These are phyloP conservation scores for Boletus vermiculosoides DNA, from an alignment of 768 basidiomycete species.

Conservation along the genomic window DNA sequence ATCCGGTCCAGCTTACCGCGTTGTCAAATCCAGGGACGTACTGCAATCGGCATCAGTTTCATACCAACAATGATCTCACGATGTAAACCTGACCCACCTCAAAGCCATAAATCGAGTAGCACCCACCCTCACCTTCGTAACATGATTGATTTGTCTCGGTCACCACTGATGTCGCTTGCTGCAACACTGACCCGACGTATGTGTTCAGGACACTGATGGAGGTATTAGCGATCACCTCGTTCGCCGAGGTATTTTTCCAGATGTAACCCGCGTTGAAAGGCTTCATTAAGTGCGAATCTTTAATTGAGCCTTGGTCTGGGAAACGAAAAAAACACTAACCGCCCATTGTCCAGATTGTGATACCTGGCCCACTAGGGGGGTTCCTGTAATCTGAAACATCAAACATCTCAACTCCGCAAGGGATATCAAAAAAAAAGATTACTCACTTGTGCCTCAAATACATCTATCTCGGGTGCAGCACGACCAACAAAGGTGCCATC, in stretches of 20 bases:
- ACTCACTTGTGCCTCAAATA: conserved; percentile 75
- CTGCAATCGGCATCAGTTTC: conserved; percentile 9
- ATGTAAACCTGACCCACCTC: conserved; percentile 44
- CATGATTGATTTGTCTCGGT: conserved; percentile 65
- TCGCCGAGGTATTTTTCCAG: conserved; percentile 62
- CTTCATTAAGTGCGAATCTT: conserved; percentile 30
- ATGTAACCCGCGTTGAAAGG: conserved; percentile 75
- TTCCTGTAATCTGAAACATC: conserved; percentile 44
- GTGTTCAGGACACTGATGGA: conserved; percentile 56
- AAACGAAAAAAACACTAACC: conserved; percentile 41
- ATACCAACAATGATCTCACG: not conserved
- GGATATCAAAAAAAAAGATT: conserved; percentile 14
- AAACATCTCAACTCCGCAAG: conserved; percentile 7
- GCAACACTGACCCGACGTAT: conserved; percentile 66
- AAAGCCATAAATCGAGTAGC: conserved; percentile 78
- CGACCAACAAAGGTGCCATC: conserved; percentile 81
- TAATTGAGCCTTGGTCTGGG: not conserved
- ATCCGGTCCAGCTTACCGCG: conserved; percentile 43
- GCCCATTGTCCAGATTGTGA: conserved; percentile 87
- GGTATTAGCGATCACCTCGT: conserved; percentile 56
- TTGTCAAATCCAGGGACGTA: conserved; percentile 61
- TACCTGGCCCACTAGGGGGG: conserved; percentile 53
- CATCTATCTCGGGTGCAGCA: conserved; percentile 85
- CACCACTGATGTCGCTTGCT: conserved; percentile 78
- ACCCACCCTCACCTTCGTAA: conserved; percentile 60